Conservation (phyloP, 2,329 filamentous ascomycete species). For the Alternaria triticimaculans region DNA sequence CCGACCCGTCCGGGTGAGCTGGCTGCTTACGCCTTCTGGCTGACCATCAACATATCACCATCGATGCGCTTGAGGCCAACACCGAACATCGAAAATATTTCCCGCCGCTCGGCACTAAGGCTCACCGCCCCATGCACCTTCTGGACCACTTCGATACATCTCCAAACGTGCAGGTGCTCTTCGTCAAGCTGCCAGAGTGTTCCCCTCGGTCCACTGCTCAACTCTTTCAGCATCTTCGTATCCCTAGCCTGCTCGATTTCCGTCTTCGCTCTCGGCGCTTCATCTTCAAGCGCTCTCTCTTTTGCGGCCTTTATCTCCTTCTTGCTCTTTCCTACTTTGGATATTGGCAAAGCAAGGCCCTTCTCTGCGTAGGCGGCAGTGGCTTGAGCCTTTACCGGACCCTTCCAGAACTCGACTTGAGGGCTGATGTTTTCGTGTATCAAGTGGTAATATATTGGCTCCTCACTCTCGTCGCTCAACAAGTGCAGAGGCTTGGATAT, state of each 20-base stretch:
- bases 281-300: background rate
- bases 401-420: constrained; percentile 7
- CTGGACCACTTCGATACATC: constrained; percentile 8
- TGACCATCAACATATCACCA: constrained; percentile 18
- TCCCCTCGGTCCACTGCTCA: constrained; percentile 2
- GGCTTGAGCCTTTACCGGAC: background rate
- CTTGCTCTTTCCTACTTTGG: background rate
- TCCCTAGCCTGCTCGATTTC: background rate
- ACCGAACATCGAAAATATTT: constrained; percentile 2
- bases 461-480: background rate
- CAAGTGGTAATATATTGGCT: constrained; percentile 9
- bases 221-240: background rate
- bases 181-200: constrained; percentile 9
- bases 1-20: background rate
- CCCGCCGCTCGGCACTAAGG: background rate
- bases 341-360: background rate
- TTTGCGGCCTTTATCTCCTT: background rate
- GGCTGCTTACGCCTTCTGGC: background rate
- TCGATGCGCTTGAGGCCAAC: constrained; percentile 6
- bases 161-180: background rate
- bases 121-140: background rate
- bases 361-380: background rate
- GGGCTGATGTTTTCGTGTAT: constrained; percentile 4
- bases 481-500: constrained; percentile 1
- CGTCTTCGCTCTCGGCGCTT: background rate